Conservation (phyloP, 495 filamentous ascomycete genomes). For the Neurospora sp. region DNA sequence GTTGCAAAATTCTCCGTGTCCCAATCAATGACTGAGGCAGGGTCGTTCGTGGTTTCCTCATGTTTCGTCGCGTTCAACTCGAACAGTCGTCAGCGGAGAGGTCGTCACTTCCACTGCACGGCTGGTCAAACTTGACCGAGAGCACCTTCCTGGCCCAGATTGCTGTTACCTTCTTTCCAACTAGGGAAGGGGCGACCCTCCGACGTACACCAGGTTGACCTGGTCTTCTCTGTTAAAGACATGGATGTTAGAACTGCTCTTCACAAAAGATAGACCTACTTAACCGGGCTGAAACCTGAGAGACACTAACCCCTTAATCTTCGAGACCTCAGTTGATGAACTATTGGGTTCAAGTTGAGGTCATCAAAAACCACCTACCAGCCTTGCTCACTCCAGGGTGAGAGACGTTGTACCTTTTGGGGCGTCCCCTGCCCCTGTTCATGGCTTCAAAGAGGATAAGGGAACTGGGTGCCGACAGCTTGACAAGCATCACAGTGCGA, state of each 20-base stretch:
- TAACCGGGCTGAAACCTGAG: neutral
- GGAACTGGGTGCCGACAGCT: neutral
- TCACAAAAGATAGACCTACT: neutral
- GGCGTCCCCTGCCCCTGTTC: neutral
- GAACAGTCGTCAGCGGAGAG: neutral
- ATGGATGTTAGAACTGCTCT: neutral
- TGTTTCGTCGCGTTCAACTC: neutral
- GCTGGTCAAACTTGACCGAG: neutral
- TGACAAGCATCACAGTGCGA: neutral
- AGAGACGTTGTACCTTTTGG: neutral
- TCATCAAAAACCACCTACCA: neutral
- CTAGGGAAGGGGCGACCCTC: neutral
- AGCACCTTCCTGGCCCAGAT: neutral
- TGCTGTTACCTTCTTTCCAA: neutral
- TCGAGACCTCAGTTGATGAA: neutral
- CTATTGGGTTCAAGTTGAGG: neutral
- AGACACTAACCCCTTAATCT: neutral
- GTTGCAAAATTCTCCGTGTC: conserved; percentile 5
- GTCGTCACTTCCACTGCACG: neutral
- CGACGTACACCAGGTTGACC: neutral
- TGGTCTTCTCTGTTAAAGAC: neutral
- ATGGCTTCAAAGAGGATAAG: neutral
- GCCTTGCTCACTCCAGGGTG: neutral
- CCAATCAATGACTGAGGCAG: neutral
- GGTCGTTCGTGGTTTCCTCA: neutral